Evolutionary conservation across 805 yeast genomes (phyloP), one percentile per base, ranked within the genome.

Genomic region (Nakazawaea ernobii): DNA sequence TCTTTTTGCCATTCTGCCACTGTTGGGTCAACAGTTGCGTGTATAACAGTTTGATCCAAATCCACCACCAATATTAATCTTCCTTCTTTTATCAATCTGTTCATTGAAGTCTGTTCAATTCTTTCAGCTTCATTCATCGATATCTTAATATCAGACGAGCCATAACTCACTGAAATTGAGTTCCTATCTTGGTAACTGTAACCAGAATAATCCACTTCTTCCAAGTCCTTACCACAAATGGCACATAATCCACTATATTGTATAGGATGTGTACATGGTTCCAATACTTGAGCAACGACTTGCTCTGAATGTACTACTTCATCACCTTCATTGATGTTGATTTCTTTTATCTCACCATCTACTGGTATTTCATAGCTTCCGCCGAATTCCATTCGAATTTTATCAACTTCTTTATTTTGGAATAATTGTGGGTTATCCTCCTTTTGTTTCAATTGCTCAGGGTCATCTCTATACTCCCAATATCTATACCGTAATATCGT

Each of bases 211-310:
- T 91, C 97, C 46, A 73, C 72, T 43, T 79, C 84, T 49, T 79
- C 86, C 8, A 94, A 75, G 7, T 86, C 77, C 49, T 79, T 80
- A 6, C 98, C 98, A 63, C 99, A 92, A 17, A 88, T 65, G 0
- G 97, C 97, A 68, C 99, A 92, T 38, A 92, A 72, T 0, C 98
- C 98, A 11, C 95, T 96, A 59, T 84, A 94, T 55, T 94, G 97
- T 27, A 94, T 90, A 1, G 92, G 79, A 65, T 94, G 99, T 10
- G 88, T 74, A 59, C 99, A 94, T 0, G 95, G 89, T 60, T 95
- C 97, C 38, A 69, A 65, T 13, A 92, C 72, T 36, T 70, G 67
- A 28, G 82, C 73, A 11, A 92, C 67, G 2, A 68, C 68, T 7
- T 60, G 57, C 2, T 68, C 68, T 26, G 61, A 48, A 47, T 77